Conservation (phyloP, 1,139 yeast species). For the Nakaseomyces kungkrabaensis region DNA sequence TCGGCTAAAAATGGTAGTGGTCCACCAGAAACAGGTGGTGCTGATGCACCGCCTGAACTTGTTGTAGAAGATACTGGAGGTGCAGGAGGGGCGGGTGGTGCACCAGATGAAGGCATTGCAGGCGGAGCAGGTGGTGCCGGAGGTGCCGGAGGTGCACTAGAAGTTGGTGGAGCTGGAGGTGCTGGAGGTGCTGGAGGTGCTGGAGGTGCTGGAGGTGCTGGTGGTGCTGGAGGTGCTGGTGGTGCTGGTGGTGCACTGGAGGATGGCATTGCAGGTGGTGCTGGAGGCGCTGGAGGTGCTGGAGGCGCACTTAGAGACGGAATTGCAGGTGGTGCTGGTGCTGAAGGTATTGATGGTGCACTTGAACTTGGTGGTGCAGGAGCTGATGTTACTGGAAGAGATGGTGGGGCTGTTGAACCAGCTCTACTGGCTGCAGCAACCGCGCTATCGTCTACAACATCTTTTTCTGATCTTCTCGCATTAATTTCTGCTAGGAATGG, state of each 20-base stretch:
- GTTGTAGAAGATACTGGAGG: slow-evolving; percentile 24
- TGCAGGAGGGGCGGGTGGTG: slow-evolving; percentile 21
- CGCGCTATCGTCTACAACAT: slow-evolving; percentile 7
- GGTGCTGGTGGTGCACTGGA: neutral
- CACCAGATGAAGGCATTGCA: slow-evolving; percentile 11
- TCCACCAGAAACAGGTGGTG: slow-evolving; percentile 22
- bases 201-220: neutral
- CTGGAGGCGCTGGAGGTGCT: slow-evolving; percentile 6
- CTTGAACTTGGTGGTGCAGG: neutral
- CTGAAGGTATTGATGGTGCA: slow-evolving; percentile 8
- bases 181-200: slow-evolving; percentile 8
- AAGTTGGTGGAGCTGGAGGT: slow-evolving; percentile 5
- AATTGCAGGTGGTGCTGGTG: neutral
- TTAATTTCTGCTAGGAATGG: slow-evolving; percentile 21
- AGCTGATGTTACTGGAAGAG: neutral
- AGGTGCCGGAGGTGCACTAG: slow-evolving; percentile 22
- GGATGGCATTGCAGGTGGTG: slow-evolving; percentile 2
- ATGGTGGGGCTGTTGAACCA: neutral
- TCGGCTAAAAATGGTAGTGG: slow-evolving; percentile 42
- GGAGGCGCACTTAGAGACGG: slow-evolving; percentile 9
- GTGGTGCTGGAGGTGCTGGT: slow-evolving; percentile 7
- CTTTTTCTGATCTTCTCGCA: slow-evolving; percentile 17
- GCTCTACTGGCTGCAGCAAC: neutral
- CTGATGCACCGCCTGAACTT: slow-evolving; percentile 11
- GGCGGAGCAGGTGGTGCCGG: slow-evolving; percentile 13